Base-by-base conservation (phyloP, 352 stramenopile species). In the Pythium oligandrum region DNA sequence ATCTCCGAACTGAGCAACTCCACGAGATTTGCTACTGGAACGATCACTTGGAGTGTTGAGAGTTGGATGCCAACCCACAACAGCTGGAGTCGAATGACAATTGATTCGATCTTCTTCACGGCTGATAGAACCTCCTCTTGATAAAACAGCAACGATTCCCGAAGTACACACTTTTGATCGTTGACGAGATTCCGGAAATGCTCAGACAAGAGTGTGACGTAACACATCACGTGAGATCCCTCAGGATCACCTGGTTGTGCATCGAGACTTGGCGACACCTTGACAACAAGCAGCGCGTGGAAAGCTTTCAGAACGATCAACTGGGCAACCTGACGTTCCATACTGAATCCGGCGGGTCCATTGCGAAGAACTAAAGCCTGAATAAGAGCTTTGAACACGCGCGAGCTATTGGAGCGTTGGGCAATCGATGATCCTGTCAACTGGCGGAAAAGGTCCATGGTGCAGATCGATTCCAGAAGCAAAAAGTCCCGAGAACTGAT, bases 221-320 rank as follows among this genome's bases (percentile, higher is more conserved):
- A 90, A 47, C 69, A 80, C 26, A 80, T 44, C 17, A 70, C 57
- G 34, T 72, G 59, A 0, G 51, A 17, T 9, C 59, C 52, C 47
- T 63, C 53, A 9, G 55, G 42, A 34, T 61, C 52, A 47, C 57
- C 36, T 11, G 44, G 45, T 1, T 53, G 51, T n/a, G 51, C 30
- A 59, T 59, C 52, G 33, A 70, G 33, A 4, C 56, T 70, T 3
- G 63, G 59, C 0, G 40, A 73, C 32, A 53, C 58, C 11, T 80
- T 69, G 36, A 76, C 74, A 4, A 83, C 40, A 5, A 90, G 44
- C 12, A 88, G 44, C 12, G 71, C 59, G 37, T 74, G 66, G 42
- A 90, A 90, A 0, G 71, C 63, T 48, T 81, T 73, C 30, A 93
- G 65, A 4, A 76, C 66, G 50, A 90, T 78, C 35, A 88, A 53